phyloP scores from a whole-genome alignment of 345 rosid genomes.

The Salix purpurea region DNA sequence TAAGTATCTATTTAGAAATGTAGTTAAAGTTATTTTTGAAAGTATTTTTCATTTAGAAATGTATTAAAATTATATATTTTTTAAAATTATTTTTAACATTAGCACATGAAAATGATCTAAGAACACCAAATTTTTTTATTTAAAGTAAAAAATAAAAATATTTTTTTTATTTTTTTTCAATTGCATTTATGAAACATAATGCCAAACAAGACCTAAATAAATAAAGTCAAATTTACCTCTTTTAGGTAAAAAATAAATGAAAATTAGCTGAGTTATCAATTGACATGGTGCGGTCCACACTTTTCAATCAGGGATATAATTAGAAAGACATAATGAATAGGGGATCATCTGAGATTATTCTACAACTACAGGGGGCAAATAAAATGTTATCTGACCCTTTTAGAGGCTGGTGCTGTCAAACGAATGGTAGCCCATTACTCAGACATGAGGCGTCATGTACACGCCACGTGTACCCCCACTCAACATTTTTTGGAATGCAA shows the following conservation, averaged over 20 bases:
- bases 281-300: background rate
- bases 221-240: background rate
- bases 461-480: background rate
- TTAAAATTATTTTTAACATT: too few species aligned
- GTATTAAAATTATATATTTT: too few species aligned
- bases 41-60: too few species aligned
- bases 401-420: background rate
- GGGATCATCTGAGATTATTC: background rate
- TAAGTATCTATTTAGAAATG: too few species aligned
- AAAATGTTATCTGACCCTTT: background rate
- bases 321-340: background rate
- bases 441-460: background rate
- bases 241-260: background rate
- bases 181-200: too few species aligned
- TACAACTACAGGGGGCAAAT: background rate
- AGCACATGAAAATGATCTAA: too few species aligned
- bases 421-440: background rate
- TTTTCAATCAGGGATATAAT: background rate
- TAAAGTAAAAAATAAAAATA: too few species aligned
- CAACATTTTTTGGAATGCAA: background rate
- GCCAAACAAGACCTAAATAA: too few species aligned
- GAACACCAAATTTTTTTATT: too few species aligned
- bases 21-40: too few species aligned
- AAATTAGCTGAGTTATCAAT: background rate
- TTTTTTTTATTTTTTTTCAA: too few species aligned